Evolutionary conservation across 2,329 filamentous ascomycete genomes (phyloP).

Genomic region (Verticillium longisporum): DNA sequence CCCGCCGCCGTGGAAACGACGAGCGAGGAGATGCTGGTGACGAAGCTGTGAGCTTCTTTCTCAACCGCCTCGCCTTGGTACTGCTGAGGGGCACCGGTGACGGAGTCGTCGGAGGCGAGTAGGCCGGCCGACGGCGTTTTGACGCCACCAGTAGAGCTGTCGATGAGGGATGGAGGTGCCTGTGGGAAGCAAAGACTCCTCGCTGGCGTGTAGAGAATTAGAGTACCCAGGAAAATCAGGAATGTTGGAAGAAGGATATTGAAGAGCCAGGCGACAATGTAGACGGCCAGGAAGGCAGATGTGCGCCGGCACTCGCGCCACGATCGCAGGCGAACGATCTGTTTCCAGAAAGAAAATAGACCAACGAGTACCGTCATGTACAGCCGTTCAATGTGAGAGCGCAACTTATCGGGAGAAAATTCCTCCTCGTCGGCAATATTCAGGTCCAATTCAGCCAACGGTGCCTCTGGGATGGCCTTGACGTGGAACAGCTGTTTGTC

Average conservation of each 20-base stretch:
- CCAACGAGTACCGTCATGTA: conserved; percentile 74
- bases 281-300: conserved; percentile 50
- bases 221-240: conserved; percentile 49
- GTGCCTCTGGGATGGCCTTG: conserved; percentile 48
- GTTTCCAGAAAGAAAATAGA: conserved; percentile 61
- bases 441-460: conserved; percentile 65
- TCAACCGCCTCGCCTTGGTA: conserved; percentile 80
- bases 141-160: conserved; percentile 62
- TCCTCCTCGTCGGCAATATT: conserved; percentile 78
- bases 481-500: conserved; percentile 66
- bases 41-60: conserved; percentile 74
- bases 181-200: conserved; percentile 66
- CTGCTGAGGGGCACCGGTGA: conserved; percentile 77
- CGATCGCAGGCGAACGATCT: conserved; percentile 68
- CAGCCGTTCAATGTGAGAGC: conserved; percentile 69
- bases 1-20: conserved; percentile 70
- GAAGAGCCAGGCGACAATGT: conserved; percentile 61
- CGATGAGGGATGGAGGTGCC: conserved; percentile 67
- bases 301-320: conserved; percentile 72
- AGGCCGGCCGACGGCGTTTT: conserved; percentile 73
- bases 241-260: conserved; percentile 63
- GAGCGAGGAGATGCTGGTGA: conserved; percentile 62
- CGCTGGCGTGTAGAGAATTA: conserved; percentile 60
- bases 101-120: conserved; percentile 67
- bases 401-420: conserved; percentile 77